Evolutionary conservation across 768 basidiomycete species (phyloP), one percentile per base, ranked within the genome.

Genomic region (Macrolepiota albuminosa): DNA sequence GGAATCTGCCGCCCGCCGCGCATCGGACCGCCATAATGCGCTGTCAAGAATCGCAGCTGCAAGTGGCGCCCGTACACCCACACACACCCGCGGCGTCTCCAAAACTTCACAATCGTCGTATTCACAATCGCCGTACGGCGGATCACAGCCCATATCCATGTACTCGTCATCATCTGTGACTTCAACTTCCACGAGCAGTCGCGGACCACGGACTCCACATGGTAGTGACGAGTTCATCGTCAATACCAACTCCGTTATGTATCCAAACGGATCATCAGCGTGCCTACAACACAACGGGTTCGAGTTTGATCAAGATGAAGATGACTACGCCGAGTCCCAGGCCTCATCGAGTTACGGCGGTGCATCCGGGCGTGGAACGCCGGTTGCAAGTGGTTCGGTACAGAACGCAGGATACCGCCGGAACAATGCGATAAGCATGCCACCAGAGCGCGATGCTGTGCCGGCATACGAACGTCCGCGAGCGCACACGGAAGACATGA

Each of bases 321-420:
- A 89, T 61, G 89, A 91, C 2, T 84, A 79, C 58, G 92, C 93
- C 68, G 92, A 93, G 62, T 88, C 88, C 67, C 84, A 85, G 2
- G 76, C 81, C 6, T 72, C 82, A 4, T 70, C 74, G 26, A 70
- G 73, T 53, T 70, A 73, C 59, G 69, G 79, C 0, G 67, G 81
- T 4, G 6, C 11, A 8, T 87, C 87, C 6, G 90, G 91, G 14
- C 83, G 91, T 2, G 89, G 86, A 21, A 94, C 92, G 1, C 91
- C 91, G 0, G 65, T 87, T 18, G 60, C 59, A n/a, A 64, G 53
- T 29, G 50, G 53, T 26, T 43, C 46, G 0, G 6, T 51, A 6
- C 46, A 45, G 21, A 42, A 33, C 46, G 16, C 39, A 57, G 83
- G 83, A 10, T 74, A 76, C 14, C 83, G 89, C 42, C 73, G 89